Base-by-base conservation (phyloP, 129 eudicot species). In the Lactuca saligna region DNA sequence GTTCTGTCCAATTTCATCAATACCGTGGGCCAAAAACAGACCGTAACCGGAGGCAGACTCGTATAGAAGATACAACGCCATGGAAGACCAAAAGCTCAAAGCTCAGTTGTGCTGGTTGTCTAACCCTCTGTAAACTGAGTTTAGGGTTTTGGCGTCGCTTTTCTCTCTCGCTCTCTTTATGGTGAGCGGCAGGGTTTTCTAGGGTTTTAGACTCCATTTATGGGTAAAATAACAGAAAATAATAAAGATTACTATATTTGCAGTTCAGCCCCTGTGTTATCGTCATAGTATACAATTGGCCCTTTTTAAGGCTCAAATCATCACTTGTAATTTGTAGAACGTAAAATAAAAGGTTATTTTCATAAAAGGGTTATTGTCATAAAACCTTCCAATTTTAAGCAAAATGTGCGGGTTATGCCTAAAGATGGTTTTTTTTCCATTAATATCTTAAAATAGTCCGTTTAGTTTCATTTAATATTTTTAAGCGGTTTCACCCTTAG, bases 1-100 rank as follows among this genome's bases (percentile, higher is more conserved):
- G 78, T 92, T 89, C 75, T 86, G 91, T 0, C 95, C 98, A 11
- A 92, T 89, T 81, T 92, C 95, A 61, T 92, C 98, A 2, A 89
- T 49, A 3, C 98, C 98, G 15, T 86, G 86, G 3, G 90, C 89
- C 12, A 68, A 16, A 44, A 92, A 86, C 65, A 89, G 31, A 0
- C 74, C 82, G 56, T 88, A 92, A 1, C 98, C 98, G 0, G 95
- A 89, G 0, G 98, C 85, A 13, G 89, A 86, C 71, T 93, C 96
- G 79, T 82, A 81, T 4, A 89, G 72, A 7, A 89, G 34, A 61
- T 86, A 81, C 68, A 87, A 72, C 31, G 87, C 79, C 95, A 89
- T 91, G 56, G 51, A 39, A 15, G 72, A 58, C 6, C 33, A 35
- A 29, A 14, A 51, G 54, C 39, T 69, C 4, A 39, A 68, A 69